Conservation (phyloP, 2,329 filamentous ascomycete species). For the Sarocladiaceae sp. region DNA sequence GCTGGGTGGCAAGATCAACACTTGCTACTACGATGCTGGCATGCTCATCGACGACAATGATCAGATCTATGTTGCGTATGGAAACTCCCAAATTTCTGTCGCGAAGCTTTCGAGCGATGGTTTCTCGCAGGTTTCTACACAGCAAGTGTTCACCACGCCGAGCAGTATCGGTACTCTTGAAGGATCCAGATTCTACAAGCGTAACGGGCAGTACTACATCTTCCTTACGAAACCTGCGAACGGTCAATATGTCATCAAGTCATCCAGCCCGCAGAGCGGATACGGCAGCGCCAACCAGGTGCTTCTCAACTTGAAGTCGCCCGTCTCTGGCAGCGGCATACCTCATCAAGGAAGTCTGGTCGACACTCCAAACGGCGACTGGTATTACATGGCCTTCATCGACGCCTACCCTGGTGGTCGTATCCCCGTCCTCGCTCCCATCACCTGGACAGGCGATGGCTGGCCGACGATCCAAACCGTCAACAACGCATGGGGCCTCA, state of each 20-base stretch:
- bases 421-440: conserved; percentile 52
- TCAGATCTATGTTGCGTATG: conserved; percentile 53
- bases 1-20: conserved; percentile 9
- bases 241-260: conserved; percentile 43
- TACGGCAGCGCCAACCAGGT: conserved; percentile 28
- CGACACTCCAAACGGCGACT: conserved; percentile 44
- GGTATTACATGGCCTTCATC: conserved; percentile 55
- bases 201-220: conserved; percentile 51
- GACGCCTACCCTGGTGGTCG: conserved; percentile 51
- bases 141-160: conserved; percentile 36
- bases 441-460: conserved; percentile 40
- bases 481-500: conserved; percentile 38
- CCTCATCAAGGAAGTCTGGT: conserved; percentile 54
- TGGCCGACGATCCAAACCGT: conserved; percentile 40
- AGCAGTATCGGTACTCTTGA: conserved; percentile 35
- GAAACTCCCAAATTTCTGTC: conserved; percentile 41
- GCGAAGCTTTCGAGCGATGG: conserved; percentile 46
- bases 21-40: conserved; percentile 43
- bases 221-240: conserved; percentile 39
- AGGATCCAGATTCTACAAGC: conserved; percentile 51
- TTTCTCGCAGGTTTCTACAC: conserved; percentile 34
- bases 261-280: conserved; percentile 43
- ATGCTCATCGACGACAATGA: conserved; percentile 54
- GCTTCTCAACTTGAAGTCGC: conserved; percentile 4
- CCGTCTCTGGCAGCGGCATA: conserved; percentile 28